Evolutionary conservation across 345 rosid genomes (phyloP).

Genomic region (Arabidopsis arenosa): DNA sequence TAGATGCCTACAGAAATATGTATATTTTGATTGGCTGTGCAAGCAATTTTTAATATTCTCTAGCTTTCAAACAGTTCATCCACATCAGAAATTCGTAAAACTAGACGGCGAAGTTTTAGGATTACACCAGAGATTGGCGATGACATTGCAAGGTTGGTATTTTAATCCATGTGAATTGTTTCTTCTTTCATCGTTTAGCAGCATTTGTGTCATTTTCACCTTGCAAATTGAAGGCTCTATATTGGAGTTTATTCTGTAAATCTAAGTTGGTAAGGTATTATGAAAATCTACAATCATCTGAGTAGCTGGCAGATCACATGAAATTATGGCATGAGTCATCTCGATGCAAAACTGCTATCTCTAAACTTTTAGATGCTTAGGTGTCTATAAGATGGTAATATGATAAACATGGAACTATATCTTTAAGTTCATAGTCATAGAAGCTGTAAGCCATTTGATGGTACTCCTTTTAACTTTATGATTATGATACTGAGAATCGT

Average conservation of each 20-base stretch:
- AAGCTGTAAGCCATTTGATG: background rate
- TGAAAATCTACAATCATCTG: slow-evolving; percentile 11
- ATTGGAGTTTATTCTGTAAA: slow-evolving; percentile 15
- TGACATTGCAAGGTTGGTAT: slow-evolving; percentile 91
- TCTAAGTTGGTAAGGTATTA: slow-evolving; percentile 13
- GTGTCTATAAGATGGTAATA: slow-evolving; percentile 20
- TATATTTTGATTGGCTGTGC: slow-evolving; percentile 34
- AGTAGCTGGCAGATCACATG: slow-evolving; percentile 14
- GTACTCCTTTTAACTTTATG: slow-evolving; percentile 7
- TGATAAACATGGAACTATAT: slow-evolving; percentile 22
- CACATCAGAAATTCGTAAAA: slow-evolving; percentile 77
- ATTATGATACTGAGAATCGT: background rate
- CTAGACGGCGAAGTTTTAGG: slow-evolving; percentile 90
- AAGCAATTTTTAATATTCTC: slow-evolving; percentile 27
- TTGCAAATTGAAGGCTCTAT: slow-evolving; percentile 26
- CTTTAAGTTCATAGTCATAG: slow-evolving; percentile 7
- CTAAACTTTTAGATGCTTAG: slow-evolving; percentile 19
- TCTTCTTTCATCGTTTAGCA: slow-evolving; percentile 27
- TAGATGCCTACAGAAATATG: slow-evolving; percentile 1
- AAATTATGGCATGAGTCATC: slow-evolving; percentile 24
- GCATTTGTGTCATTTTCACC: slow-evolving; percentile 28
- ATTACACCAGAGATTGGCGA: slow-evolving; percentile 98
- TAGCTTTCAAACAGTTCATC: slow-evolving; percentile 79
- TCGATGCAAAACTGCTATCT: slow-evolving; percentile 14
- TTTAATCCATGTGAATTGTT: slow-evolving; percentile 26